Evolutionary conservation across 83 land plant genomes (phyloP).

Genomic region (Picea mariana): DNA sequence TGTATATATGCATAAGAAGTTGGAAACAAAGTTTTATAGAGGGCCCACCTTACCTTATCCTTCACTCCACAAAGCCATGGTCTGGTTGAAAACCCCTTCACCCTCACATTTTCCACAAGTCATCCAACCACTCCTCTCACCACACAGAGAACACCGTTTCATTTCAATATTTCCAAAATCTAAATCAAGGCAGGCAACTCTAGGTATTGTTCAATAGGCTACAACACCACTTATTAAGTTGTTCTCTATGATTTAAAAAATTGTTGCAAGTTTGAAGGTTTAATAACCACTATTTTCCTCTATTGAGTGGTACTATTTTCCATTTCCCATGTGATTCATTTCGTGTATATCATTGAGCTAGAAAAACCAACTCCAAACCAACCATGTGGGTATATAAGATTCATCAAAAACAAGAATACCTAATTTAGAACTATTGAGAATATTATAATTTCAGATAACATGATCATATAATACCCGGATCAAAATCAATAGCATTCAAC

Average conservation of each 20-base stretch:
- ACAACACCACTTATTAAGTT: background rate
- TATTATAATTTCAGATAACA: background rate
- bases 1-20: no score
- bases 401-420: background rate
- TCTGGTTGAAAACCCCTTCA: background rate
- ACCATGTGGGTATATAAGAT: background rate
- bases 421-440: background rate
- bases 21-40: slow-evolving; percentile 2
- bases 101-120: slow-evolving; percentile 9
- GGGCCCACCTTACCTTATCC: slow-evolving; percentile 7
- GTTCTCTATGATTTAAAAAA: background rate
- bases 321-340: background rate
- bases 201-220: background rate
- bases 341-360: background rate
- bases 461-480: background rate
- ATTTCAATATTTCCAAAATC: background rate
- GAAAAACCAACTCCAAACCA: background rate
- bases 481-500: background rate
- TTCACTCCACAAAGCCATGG: background rate
- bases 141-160: background rate
- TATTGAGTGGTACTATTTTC: background rate
- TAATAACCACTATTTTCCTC: background rate
- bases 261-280: background rate
- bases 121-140: background rate
- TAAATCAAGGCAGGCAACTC: background rate